phyloP scores from a whole-genome alignment of 2,329 filamentous ascomycete genomes.

The Trichophaea hybrida region DNA sequence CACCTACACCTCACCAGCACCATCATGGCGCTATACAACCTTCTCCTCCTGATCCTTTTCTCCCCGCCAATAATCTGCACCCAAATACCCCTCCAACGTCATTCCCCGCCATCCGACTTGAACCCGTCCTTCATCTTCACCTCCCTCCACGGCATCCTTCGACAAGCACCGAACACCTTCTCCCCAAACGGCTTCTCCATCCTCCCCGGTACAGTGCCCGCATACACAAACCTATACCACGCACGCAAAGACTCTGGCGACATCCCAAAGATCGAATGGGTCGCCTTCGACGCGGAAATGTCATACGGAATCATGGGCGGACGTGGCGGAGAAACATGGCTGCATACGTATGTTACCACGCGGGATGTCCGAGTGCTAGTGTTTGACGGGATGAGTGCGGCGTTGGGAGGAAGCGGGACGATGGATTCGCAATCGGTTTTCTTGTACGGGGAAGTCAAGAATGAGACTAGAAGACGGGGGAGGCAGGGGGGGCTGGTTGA shows the following conservation, averaged over 20 bases:
- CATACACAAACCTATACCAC: constrained; percentile 39
- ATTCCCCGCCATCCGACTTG: not conserved
- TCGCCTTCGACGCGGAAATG: constrained; percentile 41
- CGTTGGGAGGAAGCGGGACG: not conserved
- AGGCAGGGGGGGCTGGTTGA: not conserved
- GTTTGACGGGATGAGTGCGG: constrained; percentile 31
- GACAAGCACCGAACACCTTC: constrained; percentile 40
- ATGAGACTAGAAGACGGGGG: not conserved
- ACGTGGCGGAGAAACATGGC: constrained; percentile 28
- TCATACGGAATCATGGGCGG: constrained; percentile 41
- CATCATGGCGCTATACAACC: too few relatives aligned
- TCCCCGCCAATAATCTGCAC: too few relatives aligned
- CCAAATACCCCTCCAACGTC: too few relatives aligned
- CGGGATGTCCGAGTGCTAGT: constrained; percentile 35
- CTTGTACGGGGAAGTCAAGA: not conserved
- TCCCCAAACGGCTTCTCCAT: constrained; percentile 39
- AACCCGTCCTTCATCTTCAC: constrained; percentile 32
- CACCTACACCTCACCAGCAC: too few relatives aligned
- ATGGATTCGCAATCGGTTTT: not conserved
- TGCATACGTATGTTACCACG: constrained; percentile 39
- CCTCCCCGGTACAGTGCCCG: constrained; percentile 35
- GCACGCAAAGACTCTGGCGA: constrained; percentile 33
- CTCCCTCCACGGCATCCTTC: constrained; percentile 35
- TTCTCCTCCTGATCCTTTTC: too few relatives aligned
- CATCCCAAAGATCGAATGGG: constrained; percentile 39